Evolutionary conservation across 164 flowering plant genomes (phyloP).

Genomic region (Liquidambar formosana): DNA sequence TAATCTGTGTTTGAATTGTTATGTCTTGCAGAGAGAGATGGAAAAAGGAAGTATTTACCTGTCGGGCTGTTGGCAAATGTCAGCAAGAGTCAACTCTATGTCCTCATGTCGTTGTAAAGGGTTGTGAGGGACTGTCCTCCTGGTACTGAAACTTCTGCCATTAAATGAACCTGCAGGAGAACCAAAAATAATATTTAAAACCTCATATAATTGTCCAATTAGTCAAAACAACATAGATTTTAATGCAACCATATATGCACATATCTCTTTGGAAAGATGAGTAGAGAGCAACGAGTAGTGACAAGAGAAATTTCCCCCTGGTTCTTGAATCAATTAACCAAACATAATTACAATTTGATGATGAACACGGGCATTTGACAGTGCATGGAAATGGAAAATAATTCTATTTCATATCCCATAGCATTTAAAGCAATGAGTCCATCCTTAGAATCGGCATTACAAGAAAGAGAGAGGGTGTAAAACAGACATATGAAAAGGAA

Average conservation of each 20-base stretch:
- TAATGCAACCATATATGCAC: background rate
- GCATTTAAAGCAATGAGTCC: too few species aligned
- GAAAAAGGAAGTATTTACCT: conserved; percentile 6
- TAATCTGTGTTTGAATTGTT: background rate
- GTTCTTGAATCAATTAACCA: too few species aligned
- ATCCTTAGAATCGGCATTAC: too few species aligned
- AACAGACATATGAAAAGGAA: too few species aligned
- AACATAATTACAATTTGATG: too few species aligned
- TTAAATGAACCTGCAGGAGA: conserved; percentile 16
- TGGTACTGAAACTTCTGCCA: conserved; percentile 12
- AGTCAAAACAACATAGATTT: background rate
- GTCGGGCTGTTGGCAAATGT: conserved; percentile 12
- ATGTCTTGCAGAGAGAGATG: background rate
- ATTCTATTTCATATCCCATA: too few species aligned
- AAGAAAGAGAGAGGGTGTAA: too few species aligned
- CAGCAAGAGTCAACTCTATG: conserved; percentile 11
- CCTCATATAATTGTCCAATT: background rate
- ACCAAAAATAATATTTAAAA: background rate
- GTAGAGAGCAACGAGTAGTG: too few species aligned
- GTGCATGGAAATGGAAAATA: too few species aligned
- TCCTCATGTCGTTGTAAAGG: conserved; percentile 5
- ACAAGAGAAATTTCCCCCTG: too few species aligned
- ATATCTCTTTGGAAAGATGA: too few species aligned
- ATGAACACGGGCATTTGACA: too few species aligned
- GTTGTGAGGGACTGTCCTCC: conserved; percentile 14